These are phyloP conservation scores for Yarrowia porcina DNA, from an alignment of 805 yeast species.

Conservation along the genomic window DNA sequence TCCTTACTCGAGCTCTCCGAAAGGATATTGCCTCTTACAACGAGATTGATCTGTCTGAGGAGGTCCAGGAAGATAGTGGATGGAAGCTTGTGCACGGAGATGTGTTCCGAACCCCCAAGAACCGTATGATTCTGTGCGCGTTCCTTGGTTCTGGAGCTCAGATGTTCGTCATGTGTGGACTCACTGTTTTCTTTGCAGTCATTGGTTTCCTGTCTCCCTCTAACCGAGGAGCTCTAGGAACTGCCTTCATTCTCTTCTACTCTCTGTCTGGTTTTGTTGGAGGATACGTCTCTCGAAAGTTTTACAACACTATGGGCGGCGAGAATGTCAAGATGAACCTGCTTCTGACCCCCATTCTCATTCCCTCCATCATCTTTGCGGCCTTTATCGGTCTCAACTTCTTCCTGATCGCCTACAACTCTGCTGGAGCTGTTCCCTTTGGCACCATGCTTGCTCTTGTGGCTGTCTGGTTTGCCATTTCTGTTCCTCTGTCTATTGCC, in stretches of 20 bases:
- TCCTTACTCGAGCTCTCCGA: conserved; percentile 72
- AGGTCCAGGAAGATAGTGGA: conserved; percentile 87
- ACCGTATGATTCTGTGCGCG: conserved; percentile 68
- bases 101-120: conserved; percentile 79
- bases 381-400: conserved; percentile 71
- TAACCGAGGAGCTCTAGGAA: conserved; percentile 87
- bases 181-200: conserved; percentile 76
- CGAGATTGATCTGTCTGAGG: conserved; percentile 78
- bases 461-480: conserved; percentile 77
- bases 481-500: conserved; percentile 76
- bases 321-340: conserved; percentile 85
- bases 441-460: conserved; percentile 84
- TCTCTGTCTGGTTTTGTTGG: conserved; percentile 79
- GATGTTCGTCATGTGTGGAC: conserved; percentile 67
- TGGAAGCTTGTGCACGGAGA: conserved; percentile 97
- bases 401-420: conserved; percentile 68
- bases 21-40: conserved; percentile 86
- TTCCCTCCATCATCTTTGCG: conserved; percentile 74
- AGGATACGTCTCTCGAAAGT: conserved; percentile 79
- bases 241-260: conserved; percentile 82
- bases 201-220: conserved; percentile 90
- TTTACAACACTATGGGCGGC: conserved; percentile 89
- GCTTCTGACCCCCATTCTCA: conserved; percentile 74
- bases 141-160: conserved; percentile 88
- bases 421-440: conserved; percentile 93